These are phyloP conservation scores for Solanum hybrid DNA, from an alignment of 305 asterid genomes.

Conservation along the genomic window DNA sequence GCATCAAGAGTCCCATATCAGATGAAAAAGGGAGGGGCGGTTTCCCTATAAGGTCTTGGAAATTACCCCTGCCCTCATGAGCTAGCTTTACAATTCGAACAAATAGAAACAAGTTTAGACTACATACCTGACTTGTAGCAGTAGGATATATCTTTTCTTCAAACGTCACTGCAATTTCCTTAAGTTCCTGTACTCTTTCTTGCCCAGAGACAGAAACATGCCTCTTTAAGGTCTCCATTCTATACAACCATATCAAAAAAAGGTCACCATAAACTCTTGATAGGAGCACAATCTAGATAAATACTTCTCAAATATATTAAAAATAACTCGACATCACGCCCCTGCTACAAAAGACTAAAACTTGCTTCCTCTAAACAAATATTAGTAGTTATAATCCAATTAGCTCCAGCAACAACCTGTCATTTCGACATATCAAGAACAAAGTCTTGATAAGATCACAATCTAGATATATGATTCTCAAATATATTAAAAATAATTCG, in stretches of 20 bases:
- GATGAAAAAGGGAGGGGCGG: background rate
- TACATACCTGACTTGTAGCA: background rate
- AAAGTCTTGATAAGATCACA: background rate
- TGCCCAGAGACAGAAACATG: background rate
- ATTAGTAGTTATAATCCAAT: background rate
- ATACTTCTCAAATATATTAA: background rate
- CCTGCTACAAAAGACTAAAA: background rate
- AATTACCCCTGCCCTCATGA: background rate
- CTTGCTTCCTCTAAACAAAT: background rate
- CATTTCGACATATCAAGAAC: background rate
- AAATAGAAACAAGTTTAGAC: background rate
- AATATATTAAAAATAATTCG: too few relatives aligned
- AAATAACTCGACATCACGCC: background rate
- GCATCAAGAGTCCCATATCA: background rate
- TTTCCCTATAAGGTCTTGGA: background rate
- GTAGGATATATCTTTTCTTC: background rate
- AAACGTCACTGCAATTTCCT: background rate
- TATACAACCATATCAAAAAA: background rate
- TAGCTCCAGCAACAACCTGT: background rate
- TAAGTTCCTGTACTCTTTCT: background rate
- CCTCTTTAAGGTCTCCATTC: background rate
- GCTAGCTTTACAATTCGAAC: background rate
- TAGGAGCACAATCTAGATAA: background rate
- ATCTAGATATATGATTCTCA: background rate
- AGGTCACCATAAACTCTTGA: too few relatives aligned